These are phyloP conservation scores for Corymbia citriodora DNA, from an alignment of 441 rosid genomes.

Conservation along the genomic window DNA sequence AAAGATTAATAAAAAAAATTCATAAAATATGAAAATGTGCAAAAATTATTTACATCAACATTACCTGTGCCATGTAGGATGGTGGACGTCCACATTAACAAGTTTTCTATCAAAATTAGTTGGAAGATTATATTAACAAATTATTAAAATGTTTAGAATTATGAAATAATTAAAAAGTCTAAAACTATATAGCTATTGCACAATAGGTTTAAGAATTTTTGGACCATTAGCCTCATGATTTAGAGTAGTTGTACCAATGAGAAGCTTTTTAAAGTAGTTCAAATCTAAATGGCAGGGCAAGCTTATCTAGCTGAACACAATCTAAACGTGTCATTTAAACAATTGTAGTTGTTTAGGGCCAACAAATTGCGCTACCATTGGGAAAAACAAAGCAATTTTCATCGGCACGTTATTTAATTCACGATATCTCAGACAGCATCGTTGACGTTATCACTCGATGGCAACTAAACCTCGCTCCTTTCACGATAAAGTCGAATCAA, in stretches of 20 bases:
- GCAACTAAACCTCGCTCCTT: not conserved
- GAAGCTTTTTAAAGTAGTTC: not conserved
- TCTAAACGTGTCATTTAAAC: not conserved
- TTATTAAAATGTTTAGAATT: not conserved
- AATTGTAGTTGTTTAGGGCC: not conserved
- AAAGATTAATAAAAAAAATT: not conserved
- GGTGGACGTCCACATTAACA: rapidly evolving
- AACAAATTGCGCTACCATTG: not conserved
- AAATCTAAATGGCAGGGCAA: rapidly evolving
- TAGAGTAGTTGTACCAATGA: not conserved
- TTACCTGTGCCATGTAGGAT: rapidly evolving
- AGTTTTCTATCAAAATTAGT: rapidly evolving
- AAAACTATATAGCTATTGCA: rapidly evolving
- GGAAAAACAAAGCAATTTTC: not conserved
- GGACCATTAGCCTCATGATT: not conserved
- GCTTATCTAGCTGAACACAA: not conserved
- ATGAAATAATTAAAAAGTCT: not conserved
- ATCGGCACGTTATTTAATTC: rapidly evolving
- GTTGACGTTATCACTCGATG: not conserved
- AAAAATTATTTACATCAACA: not conserved
- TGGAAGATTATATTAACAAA: not conserved
- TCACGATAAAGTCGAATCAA: not conserved
- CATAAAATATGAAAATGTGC: not conserved
- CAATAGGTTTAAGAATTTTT: not conserved
- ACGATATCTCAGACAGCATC: not conserved